These are phyloP conservation scores for Neurospora sp. DNA, from an alignment of 495 filamentous ascomycete genomes.

Conservation along the genomic window DNA sequence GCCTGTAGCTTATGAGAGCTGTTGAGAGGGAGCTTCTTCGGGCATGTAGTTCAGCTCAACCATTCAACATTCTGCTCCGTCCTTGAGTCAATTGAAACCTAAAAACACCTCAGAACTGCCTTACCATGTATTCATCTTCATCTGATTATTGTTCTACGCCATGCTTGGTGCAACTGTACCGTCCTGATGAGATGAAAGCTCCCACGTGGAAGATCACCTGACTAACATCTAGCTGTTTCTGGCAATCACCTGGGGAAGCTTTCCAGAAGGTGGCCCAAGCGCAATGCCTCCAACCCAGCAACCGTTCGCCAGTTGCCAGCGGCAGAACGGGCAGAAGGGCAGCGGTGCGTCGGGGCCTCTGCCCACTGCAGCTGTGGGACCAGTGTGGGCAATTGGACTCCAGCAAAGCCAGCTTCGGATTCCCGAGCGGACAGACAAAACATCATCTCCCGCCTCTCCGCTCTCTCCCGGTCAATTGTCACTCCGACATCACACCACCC, in stretches of 20 bases:
- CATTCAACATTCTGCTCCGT: no score
- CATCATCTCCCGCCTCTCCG: slow-evolving; percentile 1
- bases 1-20: neutral
- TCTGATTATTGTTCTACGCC: no score
- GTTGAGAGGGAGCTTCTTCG: no score
- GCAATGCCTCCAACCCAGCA: neutral
- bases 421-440: neutral
- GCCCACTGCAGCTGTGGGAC: neutral
- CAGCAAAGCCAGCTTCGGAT: neutral
- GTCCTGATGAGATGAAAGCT: neutral
- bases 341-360: neutral
- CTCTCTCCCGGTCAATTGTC: slow-evolving; percentile 10
- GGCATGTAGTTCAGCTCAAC: no score
- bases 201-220: neutral
- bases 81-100: no score
- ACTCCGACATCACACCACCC: slow-evolving; percentile 2
- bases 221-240: neutral
- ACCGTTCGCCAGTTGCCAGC: neutral
- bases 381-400: neutral
- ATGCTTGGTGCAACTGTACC: no score
- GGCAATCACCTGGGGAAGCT: neutral
- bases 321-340: neutral
- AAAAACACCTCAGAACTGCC: no score
- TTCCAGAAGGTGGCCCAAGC: neutral
- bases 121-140: no score